These are phyloP conservation scores for Aspergillus quadricinctus DNA, from an alignment of 2,329 filamentous ascomycete species.

Conservation along the genomic window DNA sequence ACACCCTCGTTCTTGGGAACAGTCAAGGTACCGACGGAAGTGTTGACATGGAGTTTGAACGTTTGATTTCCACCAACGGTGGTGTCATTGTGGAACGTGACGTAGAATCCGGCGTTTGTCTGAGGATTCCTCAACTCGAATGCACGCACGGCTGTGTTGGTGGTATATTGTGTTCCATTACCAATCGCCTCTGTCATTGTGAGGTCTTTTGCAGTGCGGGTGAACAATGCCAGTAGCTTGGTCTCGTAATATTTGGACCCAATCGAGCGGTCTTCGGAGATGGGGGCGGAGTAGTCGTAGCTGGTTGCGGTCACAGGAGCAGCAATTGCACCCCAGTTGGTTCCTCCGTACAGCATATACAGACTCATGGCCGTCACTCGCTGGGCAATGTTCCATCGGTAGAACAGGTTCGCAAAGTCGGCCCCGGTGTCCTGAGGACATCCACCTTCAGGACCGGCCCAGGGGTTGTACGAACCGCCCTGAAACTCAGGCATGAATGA, in stretches of 20 bases:
- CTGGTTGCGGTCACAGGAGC: conserved; percentile 56
- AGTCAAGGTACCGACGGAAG: conserved; percentile 51
- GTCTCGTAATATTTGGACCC: conserved; percentile 60
- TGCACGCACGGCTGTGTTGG: conserved; percentile 49
- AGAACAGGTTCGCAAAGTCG: conserved; percentile 61
- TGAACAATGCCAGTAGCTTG: conserved; percentile 58
- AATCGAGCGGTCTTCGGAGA: conserved; percentile 56
- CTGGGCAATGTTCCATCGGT: conserved; percentile 58
- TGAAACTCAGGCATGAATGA: conserved; percentile 58
- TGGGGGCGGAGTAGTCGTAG: conserved; percentile 61
- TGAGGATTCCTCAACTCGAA: conserved; percentile 57
- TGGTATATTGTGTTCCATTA: conserved; percentile 49
- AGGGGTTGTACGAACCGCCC: conserved; percentile 58
- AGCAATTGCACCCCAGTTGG: conserved; percentile 59
- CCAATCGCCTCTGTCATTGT: conserved; percentile 50
- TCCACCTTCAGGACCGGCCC: conserved; percentile 56
- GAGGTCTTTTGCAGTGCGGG: conserved; percentile 54
- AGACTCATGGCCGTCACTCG: conserved; percentile 57
- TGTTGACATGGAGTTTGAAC: conserved; percentile 54
- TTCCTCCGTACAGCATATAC: conserved; percentile 64
- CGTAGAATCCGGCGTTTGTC: conserved; percentile 56
- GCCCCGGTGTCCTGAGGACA: conserved; percentile 53
- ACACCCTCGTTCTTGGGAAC: conserved; percentile 49
- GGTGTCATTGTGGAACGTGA: conserved; percentile 53
- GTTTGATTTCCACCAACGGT: conserved; percentile 48